Conservation (phyloP, 352 stramenopile species). For the Globisporangium paddicum region DNA sequence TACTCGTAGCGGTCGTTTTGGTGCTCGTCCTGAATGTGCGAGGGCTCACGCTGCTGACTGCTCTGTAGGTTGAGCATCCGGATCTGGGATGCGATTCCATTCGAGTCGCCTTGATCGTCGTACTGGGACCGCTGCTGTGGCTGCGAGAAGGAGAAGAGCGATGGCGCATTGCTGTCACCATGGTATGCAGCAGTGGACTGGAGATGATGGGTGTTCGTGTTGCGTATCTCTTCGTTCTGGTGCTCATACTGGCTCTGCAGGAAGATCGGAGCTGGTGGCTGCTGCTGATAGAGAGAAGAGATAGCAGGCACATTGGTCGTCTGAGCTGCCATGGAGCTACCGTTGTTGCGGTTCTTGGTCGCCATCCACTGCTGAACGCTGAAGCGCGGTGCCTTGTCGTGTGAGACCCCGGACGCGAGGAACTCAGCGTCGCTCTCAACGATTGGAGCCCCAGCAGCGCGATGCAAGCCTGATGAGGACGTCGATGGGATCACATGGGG, state of each 20-base stretch:
- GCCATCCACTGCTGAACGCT: slow-evolving; percentile 79
- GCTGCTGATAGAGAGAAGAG: slow-evolving; percentile 4
- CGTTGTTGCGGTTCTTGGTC: slow-evolving; percentile 34
- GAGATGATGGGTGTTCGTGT: not conserved
- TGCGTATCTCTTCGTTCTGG: not conserved
- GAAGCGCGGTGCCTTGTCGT: slow-evolving; percentile 55
- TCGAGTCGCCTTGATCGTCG: not conserved
- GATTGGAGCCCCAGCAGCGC: slow-evolving; percentile 8
- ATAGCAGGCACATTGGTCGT: slow-evolving; percentile 14
- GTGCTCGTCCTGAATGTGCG: not conserved
- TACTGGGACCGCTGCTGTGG: slow-evolving; percentile 1
- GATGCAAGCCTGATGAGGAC: not conserved
- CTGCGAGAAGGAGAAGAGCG: slow-evolving; percentile 5
- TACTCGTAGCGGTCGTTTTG: slow-evolving; percentile 22
- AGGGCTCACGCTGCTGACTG: not conserved
- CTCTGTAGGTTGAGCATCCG: not conserved
- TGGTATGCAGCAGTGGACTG: not conserved
- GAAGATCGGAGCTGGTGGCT: slow-evolving; percentile 6
- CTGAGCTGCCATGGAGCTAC: slow-evolving; percentile 21
- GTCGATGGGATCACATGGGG: not conserved
- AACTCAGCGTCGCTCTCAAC: slow-evolving; percentile 46
- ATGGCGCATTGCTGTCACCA: not conserved
- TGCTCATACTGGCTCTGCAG: not conserved
- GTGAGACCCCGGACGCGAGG: slow-evolving; percentile 52
- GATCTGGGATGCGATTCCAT: slow-evolving; percentile 3